These are phyloP conservation scores for Puccinia sorghi DNA, from an alignment of 1,284 basidiomycete species.

Conservation along the genomic window DNA sequence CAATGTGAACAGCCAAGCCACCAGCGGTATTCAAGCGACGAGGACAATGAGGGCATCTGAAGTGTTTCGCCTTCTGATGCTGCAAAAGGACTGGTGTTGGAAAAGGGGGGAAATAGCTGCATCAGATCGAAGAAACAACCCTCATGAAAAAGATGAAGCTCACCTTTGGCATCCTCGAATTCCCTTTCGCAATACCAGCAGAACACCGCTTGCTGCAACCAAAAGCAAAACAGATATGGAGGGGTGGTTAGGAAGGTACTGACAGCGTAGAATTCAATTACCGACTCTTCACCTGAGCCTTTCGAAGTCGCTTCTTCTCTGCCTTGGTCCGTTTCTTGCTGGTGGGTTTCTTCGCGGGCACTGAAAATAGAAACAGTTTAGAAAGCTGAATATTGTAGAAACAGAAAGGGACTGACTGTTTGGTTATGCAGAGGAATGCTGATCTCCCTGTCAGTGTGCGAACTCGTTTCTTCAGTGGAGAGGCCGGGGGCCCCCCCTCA, in stretches of 20 bases:
- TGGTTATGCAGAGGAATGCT: neutral
- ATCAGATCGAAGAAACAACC: conserved; percentile 6
- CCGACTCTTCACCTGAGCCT: conserved; percentile 49
- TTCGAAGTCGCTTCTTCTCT: conserved; percentile 49
- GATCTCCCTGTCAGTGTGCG: no score
- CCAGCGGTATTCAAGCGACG: conserved; percentile 93
- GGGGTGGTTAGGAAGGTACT: neutral
- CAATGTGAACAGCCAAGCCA: conserved; percentile 95
- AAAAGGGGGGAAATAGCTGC: neutral
- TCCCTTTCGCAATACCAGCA: conserved; percentile 99
- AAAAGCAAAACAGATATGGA: neutral
- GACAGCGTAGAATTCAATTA: no score
- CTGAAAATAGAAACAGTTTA: neutral
- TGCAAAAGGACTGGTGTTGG: conserved; percentile 79
- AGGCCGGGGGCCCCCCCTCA: no score
- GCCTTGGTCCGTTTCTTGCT: conserved; percentile 50
- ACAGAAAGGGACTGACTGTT: neutral
- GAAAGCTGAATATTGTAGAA: neutral
- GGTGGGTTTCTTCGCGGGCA: conserved; percentile 49
- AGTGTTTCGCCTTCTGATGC: conserved; percentile 99
- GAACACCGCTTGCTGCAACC: conserved; percentile 45
- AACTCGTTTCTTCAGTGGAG: no score
- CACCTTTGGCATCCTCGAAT: conserved; percentile 95
- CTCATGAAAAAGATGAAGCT: conserved; percentile 34
- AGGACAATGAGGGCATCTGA: conserved; percentile 95